Percentiles rank a stretch among this genome's conserved stretches.
phyloP scores from a whole-genome alignment of 2,329 filamentous ascomycete species.

The Aspergillus awamori region DNA sequence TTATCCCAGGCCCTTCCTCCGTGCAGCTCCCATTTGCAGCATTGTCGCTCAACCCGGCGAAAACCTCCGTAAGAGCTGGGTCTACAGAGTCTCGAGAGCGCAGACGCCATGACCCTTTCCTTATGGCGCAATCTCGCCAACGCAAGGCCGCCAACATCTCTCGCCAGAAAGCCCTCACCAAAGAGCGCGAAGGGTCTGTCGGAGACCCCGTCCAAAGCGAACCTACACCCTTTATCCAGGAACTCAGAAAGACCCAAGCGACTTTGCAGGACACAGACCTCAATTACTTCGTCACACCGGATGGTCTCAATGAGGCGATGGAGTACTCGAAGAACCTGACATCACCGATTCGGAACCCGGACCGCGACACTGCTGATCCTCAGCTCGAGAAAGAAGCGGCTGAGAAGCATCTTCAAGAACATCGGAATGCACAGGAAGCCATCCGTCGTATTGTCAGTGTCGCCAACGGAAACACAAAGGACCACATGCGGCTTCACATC shows the following conservation, averaged over 20 bases:
- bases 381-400: slow-evolving; percentile 41
- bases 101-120: slow-evolving; percentile 76
- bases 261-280: slow-evolving; percentile 50
- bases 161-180: slow-evolving; percentile 69
- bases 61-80: slow-evolving; percentile 64
- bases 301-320: slow-evolving; percentile 69
- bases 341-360: slow-evolving; percentile 36
- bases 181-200: slow-evolving; percentile 64
- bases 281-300: slow-evolving; percentile 74
- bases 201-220: slow-evolving; percentile 81
- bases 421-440: slow-evolving; percentile 72
- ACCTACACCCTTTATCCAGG: slow-evolving; percentile 74
- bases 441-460: slow-evolving; percentile 78
- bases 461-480: slow-evolving; percentile 74
- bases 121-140: slow-evolving; percentile 76
- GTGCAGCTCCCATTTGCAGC: slow-evolving; percentile 50
- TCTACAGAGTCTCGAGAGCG: slow-evolving; percentile 66
- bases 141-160: slow-evolving; percentile 81
- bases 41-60: slow-evolving; percentile 56
- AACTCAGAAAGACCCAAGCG: slow-evolving; percentile 29
- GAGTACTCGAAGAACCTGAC: slow-evolving; percentile 68
- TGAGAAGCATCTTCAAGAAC: slow-evolving; percentile 56
- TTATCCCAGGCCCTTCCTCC: slow-evolving; percentile 32
- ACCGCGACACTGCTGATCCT: slow-evolving; percentile 40
- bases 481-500: slow-evolving; percentile 79